Conservation (phyloP, 2,329 filamentous ascomycete genomes). For the Cadophora malorum region DNA sequence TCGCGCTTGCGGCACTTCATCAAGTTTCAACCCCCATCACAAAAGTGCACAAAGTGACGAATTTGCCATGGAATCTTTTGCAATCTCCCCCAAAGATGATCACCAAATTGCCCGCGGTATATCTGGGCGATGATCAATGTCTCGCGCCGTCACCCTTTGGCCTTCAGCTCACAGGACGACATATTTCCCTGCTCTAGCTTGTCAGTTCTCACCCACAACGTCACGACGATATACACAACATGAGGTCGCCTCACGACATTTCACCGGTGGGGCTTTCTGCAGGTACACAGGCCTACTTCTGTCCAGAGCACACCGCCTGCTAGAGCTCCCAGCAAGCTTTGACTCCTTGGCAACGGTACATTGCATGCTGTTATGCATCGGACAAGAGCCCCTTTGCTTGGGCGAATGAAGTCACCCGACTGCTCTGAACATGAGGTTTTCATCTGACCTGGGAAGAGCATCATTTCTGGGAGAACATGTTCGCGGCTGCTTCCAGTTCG, state of each 20-base stretch:
- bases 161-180: constrained; percentile 4
- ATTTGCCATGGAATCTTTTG: background rate
- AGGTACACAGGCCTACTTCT: constrained; percentile 20
- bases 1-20: background rate
- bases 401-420: constrained; percentile 23
- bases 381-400: constrained; percentile 10
- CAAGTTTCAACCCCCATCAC: background rate
- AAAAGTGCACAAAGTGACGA: constrained; percentile 14
- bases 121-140: background rate
- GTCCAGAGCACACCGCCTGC: constrained; percentile 8
- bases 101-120: background rate
- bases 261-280: constrained; percentile 16
- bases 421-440: background rate
- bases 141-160: background rate
- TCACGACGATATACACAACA: background rate
- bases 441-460: constrained; percentile 11
- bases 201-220: background rate
- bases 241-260: constrained; percentile 16
- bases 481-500: background rate
- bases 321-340: constrained; percentile 15
- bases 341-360: constrained; percentile 24
- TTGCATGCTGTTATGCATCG: constrained; percentile 24
- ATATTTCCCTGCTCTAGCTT: background rate
- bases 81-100: background rate
- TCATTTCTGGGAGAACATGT: background rate